These are phyloP conservation scores for Triglochin maritima DNA, from an alignment of 106 monocot genomes.

Conservation along the genomic window DNA sequence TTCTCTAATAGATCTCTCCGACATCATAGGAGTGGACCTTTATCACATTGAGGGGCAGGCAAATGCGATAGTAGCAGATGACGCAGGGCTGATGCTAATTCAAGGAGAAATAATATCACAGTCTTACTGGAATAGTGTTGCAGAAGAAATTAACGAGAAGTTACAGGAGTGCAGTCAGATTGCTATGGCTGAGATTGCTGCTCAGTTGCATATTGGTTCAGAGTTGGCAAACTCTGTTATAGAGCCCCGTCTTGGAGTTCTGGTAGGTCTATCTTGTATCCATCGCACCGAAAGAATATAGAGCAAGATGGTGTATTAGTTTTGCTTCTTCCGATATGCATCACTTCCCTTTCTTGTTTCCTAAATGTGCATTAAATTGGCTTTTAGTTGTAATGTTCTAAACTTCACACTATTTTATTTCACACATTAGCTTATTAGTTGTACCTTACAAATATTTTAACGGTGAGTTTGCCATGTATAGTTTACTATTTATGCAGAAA, in stretches of 20 bases:
- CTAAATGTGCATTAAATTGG: too few relatives aligned
- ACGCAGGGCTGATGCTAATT: conserved; percentile 52
- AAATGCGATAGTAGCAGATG: conserved; percentile 36
- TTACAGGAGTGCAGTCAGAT: conserved; percentile 94
- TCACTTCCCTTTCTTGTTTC: too few relatives aligned
- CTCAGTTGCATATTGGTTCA: conserved; percentile 71
- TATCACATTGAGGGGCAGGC: conserved; percentile 74
- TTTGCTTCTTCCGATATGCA: too few relatives aligned
- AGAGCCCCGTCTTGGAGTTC: conserved; percentile 58
- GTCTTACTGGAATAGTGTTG: conserved; percentile 68
- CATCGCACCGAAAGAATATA: too few relatives aligned
- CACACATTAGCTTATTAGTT: too few relatives aligned
- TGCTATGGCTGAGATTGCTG: conserved; percentile 71
- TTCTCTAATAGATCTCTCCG: conserved; percentile 76
- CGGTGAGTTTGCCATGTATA: too few relatives aligned
- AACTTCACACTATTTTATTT: too few relatives aligned
- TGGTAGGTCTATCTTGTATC: conserved; percentile 29
- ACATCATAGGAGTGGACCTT: conserved; percentile 77
- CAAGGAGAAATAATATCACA: conserved; percentile 87
- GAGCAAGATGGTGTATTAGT: too few relatives aligned
- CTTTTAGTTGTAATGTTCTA: too few relatives aligned
- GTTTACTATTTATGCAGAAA: too few relatives aligned
- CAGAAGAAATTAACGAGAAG: conserved; percentile 90
- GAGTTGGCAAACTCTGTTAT: conserved; percentile 59
- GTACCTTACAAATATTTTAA: too few relatives aligned